Evolutionary conservation across 257 asterid species (phyloP), one percentile per base, ranked within the genome.

Genomic region (Nicotiana sylvestris): DNA sequence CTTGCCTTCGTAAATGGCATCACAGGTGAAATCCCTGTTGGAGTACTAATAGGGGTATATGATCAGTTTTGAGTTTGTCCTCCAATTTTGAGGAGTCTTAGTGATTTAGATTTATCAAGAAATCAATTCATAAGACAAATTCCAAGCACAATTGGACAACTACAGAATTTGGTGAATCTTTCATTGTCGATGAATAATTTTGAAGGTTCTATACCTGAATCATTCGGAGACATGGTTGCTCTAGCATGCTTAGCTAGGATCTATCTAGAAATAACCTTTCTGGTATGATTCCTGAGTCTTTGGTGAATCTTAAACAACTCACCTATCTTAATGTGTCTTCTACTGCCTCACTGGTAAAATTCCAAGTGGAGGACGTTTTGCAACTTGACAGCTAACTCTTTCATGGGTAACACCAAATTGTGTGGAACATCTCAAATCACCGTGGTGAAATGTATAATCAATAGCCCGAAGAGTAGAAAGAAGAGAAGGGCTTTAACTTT

Each of bases 141-240:
- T 53, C 85, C 83, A 0, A 78, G 25, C 46, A 55, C 61, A 29
- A 66, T 77, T 3, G 85, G 82, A 39, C n/a, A 66, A 4, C 39
- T 83, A 33, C 70, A 32, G 39, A 56, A 77, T 16, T 17, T 66
- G 70, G 27, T 65, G 0, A 5, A 0, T 15, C 61, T 81, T 16
- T 55, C 66, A 5, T 18, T 86, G 10, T 81, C 84, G 3, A 30
- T 67, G 10, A 86, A 86, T 5, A 76, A n/a, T 56, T 56, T 86
- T 2, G 10, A 43, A 56, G 85, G 83, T 8, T 11, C 37, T 9
- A 81, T 86, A 46, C 89, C 87, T 35, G 30, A 66, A 5, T 58
- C 85, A 1, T 56, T 86, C 2, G 80, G 32, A 4, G 35, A 82
- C 66, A n/a, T 86, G 72, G 33, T 70, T 15, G 33, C 61, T 51